A percentile compares a stretch with the other conserved stretches of the same genome.
These are phyloP conservation scores for Polyporus arcularius DNA, from an alignment of 768 basidiomycete species.

Conservation along the genomic window DNA sequence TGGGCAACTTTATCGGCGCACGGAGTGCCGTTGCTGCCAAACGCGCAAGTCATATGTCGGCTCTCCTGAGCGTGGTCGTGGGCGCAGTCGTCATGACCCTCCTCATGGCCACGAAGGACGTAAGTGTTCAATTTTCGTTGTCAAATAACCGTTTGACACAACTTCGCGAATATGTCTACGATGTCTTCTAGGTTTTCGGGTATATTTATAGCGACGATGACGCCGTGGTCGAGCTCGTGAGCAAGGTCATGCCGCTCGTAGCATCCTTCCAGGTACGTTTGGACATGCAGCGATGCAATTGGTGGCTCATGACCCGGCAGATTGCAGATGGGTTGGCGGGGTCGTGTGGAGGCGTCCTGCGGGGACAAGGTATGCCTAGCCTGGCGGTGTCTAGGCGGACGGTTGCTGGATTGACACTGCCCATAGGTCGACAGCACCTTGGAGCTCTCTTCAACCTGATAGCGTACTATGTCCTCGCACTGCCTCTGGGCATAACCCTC, in stretches of 20 bases:
- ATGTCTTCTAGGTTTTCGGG: slow-evolving; percentile 52
- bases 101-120: slow-evolving; percentile 59
- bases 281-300: not conserved
- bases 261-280: slow-evolving; percentile 52
- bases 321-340: slow-evolving; percentile 55
- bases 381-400: too few species aligned
- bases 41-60: slow-evolving; percentile 61
- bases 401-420: not conserved
- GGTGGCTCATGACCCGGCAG: slow-evolving; percentile 23
- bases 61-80: slow-evolving; percentile 60
- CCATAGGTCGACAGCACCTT: slow-evolving; percentile 58
- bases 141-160: not conserved
- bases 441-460: slow-evolving; percentile 74
- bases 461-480: slow-evolving; percentile 58
- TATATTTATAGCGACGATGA: slow-evolving; percentile 69
- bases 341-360: slow-evolving; percentile 50
- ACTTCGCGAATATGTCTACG: not conserved
- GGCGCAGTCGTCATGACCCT: slow-evolving; percentile 60
- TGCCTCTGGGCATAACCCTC: slow-evolving; percentile 53
- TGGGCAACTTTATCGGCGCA: slow-evolving; percentile 73
- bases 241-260: slow-evolving; percentile 52
- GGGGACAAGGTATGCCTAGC: slow-evolving; percentile 43
- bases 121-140: slow-evolving; percentile 30
- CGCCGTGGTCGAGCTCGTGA: slow-evolving; percentile 51
- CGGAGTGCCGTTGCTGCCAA: slow-evolving; percentile 54